These are phyloP conservation scores for Dysphania ambrosioides DNA, from an alignment of 148 eudicot genomes.

Conservation along the genomic window DNA sequence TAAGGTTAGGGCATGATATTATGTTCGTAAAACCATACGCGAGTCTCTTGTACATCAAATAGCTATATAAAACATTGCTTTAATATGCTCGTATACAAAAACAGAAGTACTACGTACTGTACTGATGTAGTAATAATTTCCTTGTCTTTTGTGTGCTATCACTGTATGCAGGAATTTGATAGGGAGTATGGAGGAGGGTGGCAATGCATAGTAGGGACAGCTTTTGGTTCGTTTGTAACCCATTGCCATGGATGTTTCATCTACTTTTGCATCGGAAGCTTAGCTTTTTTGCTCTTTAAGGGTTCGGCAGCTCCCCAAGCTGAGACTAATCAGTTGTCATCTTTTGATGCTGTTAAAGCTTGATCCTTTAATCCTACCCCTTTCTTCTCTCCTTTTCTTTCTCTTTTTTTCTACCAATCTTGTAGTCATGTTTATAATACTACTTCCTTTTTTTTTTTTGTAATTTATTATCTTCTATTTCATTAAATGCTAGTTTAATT, in stretches of 20 bases:
- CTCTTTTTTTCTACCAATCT: no score
- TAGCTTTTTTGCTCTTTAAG: slow-evolving; percentile 63
- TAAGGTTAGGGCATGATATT: background rate
- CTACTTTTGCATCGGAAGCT: slow-evolving; percentile 60
- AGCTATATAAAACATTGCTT: no score
- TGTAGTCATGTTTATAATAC: no score
- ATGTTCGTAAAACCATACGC: no score
- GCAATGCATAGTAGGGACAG: slow-evolving; percentile 94
- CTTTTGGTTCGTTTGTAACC: slow-evolving; percentile 84
- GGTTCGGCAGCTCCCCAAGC: slow-evolving; percentile 47
- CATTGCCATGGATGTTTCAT: slow-evolving; percentile 81
- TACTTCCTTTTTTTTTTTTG: background rate
- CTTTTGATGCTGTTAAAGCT: slow-evolving; percentile 36
- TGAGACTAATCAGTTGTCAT: slow-evolving; percentile 32
- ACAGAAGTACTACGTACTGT: no score
- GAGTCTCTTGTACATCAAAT: no score
- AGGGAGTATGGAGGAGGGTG: slow-evolving; percentile 60
- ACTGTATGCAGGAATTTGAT: slow-evolving; percentile 48
- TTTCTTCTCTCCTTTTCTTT: background rate
- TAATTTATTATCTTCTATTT: no score
- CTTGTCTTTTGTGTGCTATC: no score
- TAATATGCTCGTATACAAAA: no score
- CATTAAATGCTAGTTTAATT: background rate
- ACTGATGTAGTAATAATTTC: no score
- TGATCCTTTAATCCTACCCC: background rate